phyloP scores from a whole-genome alignment of 1,284 basidiomycete species.

The Trichosporon sp. region DNA sequence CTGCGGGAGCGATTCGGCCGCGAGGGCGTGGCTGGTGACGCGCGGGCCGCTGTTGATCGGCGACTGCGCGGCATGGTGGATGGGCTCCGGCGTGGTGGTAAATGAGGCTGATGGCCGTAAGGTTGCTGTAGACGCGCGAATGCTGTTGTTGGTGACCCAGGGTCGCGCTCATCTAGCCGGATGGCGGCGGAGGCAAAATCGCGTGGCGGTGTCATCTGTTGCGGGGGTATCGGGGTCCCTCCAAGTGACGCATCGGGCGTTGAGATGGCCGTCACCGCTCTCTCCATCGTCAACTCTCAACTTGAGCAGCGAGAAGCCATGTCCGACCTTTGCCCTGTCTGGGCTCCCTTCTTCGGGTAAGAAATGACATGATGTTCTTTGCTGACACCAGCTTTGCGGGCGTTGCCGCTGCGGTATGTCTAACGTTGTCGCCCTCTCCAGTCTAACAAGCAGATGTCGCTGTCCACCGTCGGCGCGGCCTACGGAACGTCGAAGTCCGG shows the following conservation, averaged over 20 bases:
- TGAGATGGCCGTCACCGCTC: constrained; percentile 1
- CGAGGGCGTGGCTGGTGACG: constrained; percentile 7
- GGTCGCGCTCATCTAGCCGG: neutral
- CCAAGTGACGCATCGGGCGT: constrained; percentile 3
- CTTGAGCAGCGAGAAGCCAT: constrained; percentile 14
- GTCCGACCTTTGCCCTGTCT: constrained; percentile 47
- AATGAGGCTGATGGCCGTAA: neutral
- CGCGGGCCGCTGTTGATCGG: constrained; percentile 7
- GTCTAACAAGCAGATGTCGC: constrained; percentile 36
- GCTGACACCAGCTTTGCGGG: constrained; percentile 37
- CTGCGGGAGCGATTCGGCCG: constrained; percentile 7
- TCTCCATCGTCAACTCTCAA: neutral
- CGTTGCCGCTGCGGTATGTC: constrained; percentile 39
- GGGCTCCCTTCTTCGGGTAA: constrained; percentile 49
- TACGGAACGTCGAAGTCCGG: constrained; percentile 97
- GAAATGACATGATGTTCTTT: neutral
- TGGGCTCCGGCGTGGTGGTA: neutral
- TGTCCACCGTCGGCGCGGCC: constrained; percentile 76
- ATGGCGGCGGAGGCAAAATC: neutral
- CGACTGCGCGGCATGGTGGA: constrained; percentile 15
- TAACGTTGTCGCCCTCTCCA: neutral
- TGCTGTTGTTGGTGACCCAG: neutral
- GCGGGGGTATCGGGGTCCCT: neutral
- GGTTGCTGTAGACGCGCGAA: neutral
- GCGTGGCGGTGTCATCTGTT: neutral